A percentile compares a stretch with the other conserved stretches of the same genome.
Evolutionary conservation across 2,329 filamentous ascomycete genomes (phyloP).

Genomic region (Ophiostoma quercus): DNA sequence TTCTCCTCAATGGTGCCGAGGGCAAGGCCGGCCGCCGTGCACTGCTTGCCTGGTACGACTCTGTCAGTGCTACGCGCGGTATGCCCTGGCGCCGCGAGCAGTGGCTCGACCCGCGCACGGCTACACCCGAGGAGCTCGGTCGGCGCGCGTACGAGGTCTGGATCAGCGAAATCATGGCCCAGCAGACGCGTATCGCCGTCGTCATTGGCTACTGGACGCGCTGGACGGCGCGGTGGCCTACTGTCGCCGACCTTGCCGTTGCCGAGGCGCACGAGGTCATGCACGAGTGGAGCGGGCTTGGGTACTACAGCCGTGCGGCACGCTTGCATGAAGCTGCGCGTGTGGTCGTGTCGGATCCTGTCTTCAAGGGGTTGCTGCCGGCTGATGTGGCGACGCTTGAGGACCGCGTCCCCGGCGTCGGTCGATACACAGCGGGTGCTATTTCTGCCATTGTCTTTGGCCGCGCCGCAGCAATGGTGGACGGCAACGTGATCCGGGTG

Average conservation of each 20-base stretch:
- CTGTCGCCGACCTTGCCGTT: slow-evolving; percentile 50
- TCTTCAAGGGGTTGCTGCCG: slow-evolving; percentile 47
- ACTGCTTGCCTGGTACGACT: slow-evolving; percentile 50
- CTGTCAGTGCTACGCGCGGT: slow-evolving; percentile 41
- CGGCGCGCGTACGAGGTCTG: slow-evolving; percentile 60
- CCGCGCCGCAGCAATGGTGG: slow-evolving; percentile 54
- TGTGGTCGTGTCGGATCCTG: slow-evolving; percentile 42
- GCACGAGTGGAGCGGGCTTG: slow-evolving; percentile 55
- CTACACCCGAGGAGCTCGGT: slow-evolving; percentile 36
- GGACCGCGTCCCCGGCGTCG: slow-evolving; percentile 53
- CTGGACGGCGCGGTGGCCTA: slow-evolving; percentile 59
- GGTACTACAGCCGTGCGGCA: slow-evolving; percentile 60
- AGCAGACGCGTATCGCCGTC: slow-evolving; percentile 58
- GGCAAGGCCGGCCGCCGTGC: slow-evolving; percentile 33
- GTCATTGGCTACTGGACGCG: slow-evolving; percentile 59
- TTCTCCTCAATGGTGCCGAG: slow-evolving; percentile 40
- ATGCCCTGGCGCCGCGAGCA: slow-evolving; percentile 55
- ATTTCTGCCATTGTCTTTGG: slow-evolving; percentile 60
- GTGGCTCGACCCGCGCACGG: slow-evolving; percentile 46
- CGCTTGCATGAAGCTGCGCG: slow-evolving; percentile 54
- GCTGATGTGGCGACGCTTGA: slow-evolving; percentile 42
- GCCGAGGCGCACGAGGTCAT: slow-evolving; percentile 53
- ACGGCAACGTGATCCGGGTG: slow-evolving; percentile 59
- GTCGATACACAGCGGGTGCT: slow-evolving; percentile 58
- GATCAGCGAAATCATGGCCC: slow-evolving; percentile 64